A percentile compares a stretch with the other conserved stretches of the same genome.
phyloP scores from a whole-genome alignment of 495 filamentous ascomycete species.

The Wilcoxina mikolae region DNA sequence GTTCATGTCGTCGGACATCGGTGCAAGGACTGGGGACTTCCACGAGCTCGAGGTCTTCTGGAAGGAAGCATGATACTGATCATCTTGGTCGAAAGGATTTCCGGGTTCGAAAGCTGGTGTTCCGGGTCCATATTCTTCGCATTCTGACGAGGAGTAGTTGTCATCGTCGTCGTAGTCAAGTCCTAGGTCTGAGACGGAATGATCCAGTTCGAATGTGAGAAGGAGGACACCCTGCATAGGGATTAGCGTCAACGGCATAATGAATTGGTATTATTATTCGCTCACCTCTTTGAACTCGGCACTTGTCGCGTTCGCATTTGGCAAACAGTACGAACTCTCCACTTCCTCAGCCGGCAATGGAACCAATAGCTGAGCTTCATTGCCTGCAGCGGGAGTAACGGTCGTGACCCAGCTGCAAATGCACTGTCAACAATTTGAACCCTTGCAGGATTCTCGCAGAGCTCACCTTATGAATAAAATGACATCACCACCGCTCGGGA shows the following conservation, averaged over 20 bases:
- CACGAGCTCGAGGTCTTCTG: too few species aligned
- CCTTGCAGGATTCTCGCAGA: neutral
- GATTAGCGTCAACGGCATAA: too few species aligned
- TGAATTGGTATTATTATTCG: too few species aligned
- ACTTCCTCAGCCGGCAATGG: neutral
- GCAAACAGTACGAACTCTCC: neutral
- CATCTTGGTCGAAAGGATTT: neutral
- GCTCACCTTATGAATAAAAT: neutral
- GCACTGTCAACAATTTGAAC: neutral
- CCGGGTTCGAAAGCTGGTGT: neutral
- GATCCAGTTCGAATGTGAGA: neutral
- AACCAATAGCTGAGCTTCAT: neutral
- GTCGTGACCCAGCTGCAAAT: neutral
- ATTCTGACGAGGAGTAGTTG: neutral
- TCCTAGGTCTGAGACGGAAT: neutral
- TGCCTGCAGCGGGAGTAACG: neutral
- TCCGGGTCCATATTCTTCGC: neutral
- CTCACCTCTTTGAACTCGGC: neutral
- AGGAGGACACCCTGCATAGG: neutral
- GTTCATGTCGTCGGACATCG: too few species aligned
- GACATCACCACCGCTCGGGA: neutral
- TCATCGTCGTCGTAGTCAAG: neutral
- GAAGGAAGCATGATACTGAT: too few species aligned
- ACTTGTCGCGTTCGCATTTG: neutral
- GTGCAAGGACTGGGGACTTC: too few species aligned